Evolutionary conservation across 805 yeast species (phyloP).

Genomic region (Monosporozyma yasuniensis): DNA sequence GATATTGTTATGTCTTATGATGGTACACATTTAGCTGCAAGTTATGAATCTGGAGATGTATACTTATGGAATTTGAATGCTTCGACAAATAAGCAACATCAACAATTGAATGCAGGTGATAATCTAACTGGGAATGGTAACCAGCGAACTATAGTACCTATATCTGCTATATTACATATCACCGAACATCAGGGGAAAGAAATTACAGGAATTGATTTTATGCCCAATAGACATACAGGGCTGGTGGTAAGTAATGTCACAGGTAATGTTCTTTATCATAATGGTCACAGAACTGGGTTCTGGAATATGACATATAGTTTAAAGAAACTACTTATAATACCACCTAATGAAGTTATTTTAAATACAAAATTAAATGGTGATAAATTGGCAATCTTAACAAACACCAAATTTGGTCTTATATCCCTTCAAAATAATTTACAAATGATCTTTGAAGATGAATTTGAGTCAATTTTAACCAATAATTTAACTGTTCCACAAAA

Average conservation of each 20-base stretch:
- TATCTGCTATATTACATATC: constrained; percentile 24
- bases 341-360: constrained; percentile 10
- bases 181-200: constrained; percentile 28
- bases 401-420: constrained; percentile 13
- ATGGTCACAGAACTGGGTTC: constrained; percentile 41
- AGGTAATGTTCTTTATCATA: constrained; percentile 57
- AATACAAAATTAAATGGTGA: constrained; percentile 7
- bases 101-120: not conserved
- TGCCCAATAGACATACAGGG: constrained; percentile 46
- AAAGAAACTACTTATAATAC: constrained; percentile 9
- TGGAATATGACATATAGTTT: constrained; percentile 22
- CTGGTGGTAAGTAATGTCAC: constrained; percentile 45
- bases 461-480: not conserved
- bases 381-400: constrained; percentile 21
- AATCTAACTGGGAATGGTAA: not conserved
- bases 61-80: constrained; percentile 54
- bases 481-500: constrained; percentile 4
- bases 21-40: constrained; percentile 60
- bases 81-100: not conserved
- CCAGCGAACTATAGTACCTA: constrained; percentile 4
- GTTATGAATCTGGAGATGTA: constrained; percentile 56
- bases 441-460: not conserved
- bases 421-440: constrained; percentile 7
- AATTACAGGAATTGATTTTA: constrained; percentile 39
- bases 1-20: constrained; percentile 56